Evolutionary conservation across 106 monocot species (phyloP), one percentile per base, ranked within the genome.

Genomic region (Platanthera guangdongensis): DNA sequence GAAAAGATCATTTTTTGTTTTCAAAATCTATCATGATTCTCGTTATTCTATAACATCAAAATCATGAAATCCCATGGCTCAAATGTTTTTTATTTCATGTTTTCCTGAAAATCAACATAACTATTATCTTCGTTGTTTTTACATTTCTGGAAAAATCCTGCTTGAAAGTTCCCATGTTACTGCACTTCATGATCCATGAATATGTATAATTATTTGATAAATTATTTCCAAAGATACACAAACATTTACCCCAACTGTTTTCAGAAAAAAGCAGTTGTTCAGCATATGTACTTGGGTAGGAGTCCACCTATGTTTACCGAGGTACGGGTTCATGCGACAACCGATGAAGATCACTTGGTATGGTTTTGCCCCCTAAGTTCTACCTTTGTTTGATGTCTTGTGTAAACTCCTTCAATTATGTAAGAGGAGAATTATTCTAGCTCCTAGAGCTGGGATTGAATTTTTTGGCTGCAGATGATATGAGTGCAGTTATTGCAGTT

Each of bases 291-390:
- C 82, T 78, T 96, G 82, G 95, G 95, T 11, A 85, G 93, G 67
- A 91, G 39, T 64, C 93, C 95, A 28, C 95, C 95, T 21, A 80
- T 81, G 47, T 87, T 96, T 72, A 96, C 90, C 9, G 86, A 88
- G 5, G 80, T 89, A 50, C 76, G 95, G 79, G 89, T 89, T 79
- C 75, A 88, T 82, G 82, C 87, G 80, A 80, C 93, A 32, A 60
- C 79, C 65, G 93, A 87, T 87, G 93, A 91, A 70, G 93, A 96
- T 72, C 85, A 96, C 79, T 75, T 96, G 90, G 95, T 93, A 80
- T 80, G 72, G 28, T 60, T 21, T 60, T 19, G 8, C 21, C 39
- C 39, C 18, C 18, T 60, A 1, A 54, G 19, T 74, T 52, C 11
- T 52, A 52, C 22, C 28, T 13, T 48, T 71, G 70, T 30, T 67